A percentile compares a stretch with the other conserved stretches of the same genome.
These are phyloP conservation scores for Suhomyces panamericanus DNA, from an alignment of 1,139 yeast species.

Conservation along the genomic window DNA sequence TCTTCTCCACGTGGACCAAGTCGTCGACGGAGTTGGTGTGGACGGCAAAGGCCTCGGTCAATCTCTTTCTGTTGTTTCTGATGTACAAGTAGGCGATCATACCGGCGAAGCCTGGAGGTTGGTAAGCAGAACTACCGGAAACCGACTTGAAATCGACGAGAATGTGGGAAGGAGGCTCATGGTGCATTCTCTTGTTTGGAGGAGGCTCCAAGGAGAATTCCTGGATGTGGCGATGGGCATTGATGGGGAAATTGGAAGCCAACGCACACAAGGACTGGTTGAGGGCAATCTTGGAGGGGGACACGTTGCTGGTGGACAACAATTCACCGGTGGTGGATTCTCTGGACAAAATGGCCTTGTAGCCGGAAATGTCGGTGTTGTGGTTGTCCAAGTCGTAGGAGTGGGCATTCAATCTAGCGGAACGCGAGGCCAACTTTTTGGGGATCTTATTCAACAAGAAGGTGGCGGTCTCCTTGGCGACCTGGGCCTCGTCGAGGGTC, in stretches of 20 bases:
- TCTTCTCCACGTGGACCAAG: constrained; percentile 60
- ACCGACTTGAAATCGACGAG: constrained; percentile 79
- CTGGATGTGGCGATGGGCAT: constrained; percentile 33
- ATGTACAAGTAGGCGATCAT: constrained; percentile 73
- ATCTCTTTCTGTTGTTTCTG: constrained; percentile 61
- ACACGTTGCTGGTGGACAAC: constrained; percentile 40
- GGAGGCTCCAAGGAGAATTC: constrained; percentile 45
- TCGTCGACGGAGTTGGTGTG: constrained; percentile 61
- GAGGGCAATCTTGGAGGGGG: constrained; percentile 64
- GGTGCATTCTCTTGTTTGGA: constrained; percentile 46
- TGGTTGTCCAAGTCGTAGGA: constrained; percentile 44
- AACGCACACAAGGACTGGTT: constrained; percentile 72
- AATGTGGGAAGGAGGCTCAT: constrained; percentile 69
- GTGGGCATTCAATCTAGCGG: constrained; percentile 41
- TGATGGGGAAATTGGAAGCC: constrained; percentile 70
- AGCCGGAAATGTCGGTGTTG: constrained; percentile 69
- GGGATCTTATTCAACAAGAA: constrained; percentile 64
- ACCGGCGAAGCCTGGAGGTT: constrained; percentile 70
- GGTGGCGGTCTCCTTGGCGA: constrained; percentile 60
- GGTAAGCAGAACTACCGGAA: constrained; percentile 57
- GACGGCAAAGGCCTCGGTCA: constrained; percentile 81
- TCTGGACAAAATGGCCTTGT: constrained; percentile 69
- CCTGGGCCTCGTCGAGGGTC: constrained; percentile 57
- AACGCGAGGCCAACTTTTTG: constrained; percentile 57
- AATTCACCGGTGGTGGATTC: constrained; percentile 64